Evolutionary conservation across 148 eudicot species (phyloP).

Genomic region (Suaeda aralocaspica): DNA sequence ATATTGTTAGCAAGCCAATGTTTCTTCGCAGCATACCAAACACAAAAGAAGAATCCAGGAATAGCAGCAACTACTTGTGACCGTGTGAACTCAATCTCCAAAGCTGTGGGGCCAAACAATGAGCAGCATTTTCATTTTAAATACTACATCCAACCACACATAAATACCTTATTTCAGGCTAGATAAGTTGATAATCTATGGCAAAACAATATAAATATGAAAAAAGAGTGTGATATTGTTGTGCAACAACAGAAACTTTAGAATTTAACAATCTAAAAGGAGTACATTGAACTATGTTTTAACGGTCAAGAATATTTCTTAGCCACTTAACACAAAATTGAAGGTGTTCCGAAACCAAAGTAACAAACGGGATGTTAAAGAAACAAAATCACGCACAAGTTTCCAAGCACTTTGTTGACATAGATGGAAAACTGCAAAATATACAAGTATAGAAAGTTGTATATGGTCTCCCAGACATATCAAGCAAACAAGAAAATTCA

Average conservation of each 20-base stretch:
- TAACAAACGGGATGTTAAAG: no score
- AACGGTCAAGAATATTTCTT: not conserved
- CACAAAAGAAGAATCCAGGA: conserved; percentile 90
- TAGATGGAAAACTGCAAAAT: not conserved
- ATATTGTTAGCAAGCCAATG: conserved; percentile 97
- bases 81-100: conserved; percentile 90
- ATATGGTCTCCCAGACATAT: not conserved
- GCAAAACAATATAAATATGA: conserved; percentile 5
- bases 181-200: not conserved
- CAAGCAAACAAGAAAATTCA: not conserved
- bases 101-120: conserved; percentile 49
- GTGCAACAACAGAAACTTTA: not conserved
- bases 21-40: conserved; percentile 93
- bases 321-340: not conserved
- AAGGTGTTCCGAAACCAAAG: not conserved
- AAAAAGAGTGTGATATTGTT: no score
- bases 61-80: conserved; percentile 88
- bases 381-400: not conserved
- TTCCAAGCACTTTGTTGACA: not conserved
- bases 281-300: not conserved
- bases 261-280: not conserved
- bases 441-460: not conserved
- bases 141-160: conserved; percentile 24
- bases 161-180: not conserved
- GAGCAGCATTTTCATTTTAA: conserved; percentile 22